These are phyloP conservation scores for Chytriomyces sp. DNA, from an alignment of 192 early-diverging fungal genomes.

Conservation along the genomic window DNA sequence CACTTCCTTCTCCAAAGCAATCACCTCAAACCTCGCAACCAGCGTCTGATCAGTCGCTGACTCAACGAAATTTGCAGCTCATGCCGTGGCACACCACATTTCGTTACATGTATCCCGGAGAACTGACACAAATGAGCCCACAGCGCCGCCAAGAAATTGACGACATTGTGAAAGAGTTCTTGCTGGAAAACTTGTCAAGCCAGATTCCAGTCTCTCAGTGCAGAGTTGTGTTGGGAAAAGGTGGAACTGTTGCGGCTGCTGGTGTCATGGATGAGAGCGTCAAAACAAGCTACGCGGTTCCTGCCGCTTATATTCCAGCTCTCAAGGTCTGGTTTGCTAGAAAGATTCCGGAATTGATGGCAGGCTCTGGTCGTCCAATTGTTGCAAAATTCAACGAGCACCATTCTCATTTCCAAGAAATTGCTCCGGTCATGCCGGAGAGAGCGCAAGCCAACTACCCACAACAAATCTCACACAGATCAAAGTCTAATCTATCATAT, in stretches of 20 bases:
- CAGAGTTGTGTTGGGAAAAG: background rate
- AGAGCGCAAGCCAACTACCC: too few species aligned
- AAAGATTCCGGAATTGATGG: slow-evolving; percentile 7
- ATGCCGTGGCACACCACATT: slow-evolving; percentile 14
- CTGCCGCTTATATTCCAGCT: background rate
- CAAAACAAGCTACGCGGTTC: slow-evolving; percentile 5
- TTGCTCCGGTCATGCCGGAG: too few species aligned
- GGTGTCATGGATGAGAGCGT: background rate
- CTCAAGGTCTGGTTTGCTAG: slow-evolving; percentile 24
- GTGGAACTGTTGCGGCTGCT: background rate
- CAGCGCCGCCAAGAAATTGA: slow-evolving; percentile 18
- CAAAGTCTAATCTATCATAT: too few species aligned
- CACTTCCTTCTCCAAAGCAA: too few species aligned
- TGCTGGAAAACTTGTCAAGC: background rate
- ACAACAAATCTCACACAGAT: too few species aligned
- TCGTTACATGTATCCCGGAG: slow-evolving; percentile 4
- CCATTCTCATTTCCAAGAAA: too few species aligned
- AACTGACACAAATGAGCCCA: background rate
- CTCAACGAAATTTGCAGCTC: background rate
- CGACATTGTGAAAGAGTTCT: slow-evolving; percentile 10
- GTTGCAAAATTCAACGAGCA: background rate
- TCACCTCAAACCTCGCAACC: too few species aligned
- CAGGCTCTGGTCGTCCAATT: background rate
- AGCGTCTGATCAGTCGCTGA: too few species aligned
- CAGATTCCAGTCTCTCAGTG: background rate